phyloP scores from a whole-genome alignment of 2,329 filamentous ascomycete genomes.

The Aaosphaeria arxii region DNA sequence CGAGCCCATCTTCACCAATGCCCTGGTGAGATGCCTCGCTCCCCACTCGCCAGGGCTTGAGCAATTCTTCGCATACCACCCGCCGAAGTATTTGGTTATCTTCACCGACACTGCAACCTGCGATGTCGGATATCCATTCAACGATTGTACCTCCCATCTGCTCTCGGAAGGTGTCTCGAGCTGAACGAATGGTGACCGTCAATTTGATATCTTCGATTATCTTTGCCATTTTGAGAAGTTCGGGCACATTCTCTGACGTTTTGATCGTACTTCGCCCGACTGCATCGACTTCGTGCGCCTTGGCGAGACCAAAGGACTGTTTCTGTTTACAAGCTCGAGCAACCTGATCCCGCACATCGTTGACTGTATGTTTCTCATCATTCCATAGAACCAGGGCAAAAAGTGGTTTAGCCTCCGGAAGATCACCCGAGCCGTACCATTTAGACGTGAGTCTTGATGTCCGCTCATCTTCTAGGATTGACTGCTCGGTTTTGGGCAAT shows the following conservation, averaged over 20 bases:
- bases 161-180: slow-evolving; percentile 92
- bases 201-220: slow-evolving; percentile 94
- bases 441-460: slow-evolving; percentile 72
- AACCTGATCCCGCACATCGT: slow-evolving; percentile 86
- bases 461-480: slow-evolving; percentile 77
- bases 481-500: slow-evolving; percentile 76
- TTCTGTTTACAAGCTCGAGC: slow-evolving; percentile 80
- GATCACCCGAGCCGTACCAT: slow-evolving; percentile 65
- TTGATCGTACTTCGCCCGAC: slow-evolving; percentile 83
- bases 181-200: slow-evolving; percentile 89
- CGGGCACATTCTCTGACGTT: slow-evolving; percentile 68
- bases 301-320: slow-evolving; percentile 64
- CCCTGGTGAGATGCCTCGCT: slow-evolving; percentile 77
- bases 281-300: slow-evolving; percentile 85
- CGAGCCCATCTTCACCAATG: slow-evolving; percentile 74
- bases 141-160: slow-evolving; percentile 99
- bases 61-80: slow-evolving; percentile 85
- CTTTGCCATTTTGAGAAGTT: slow-evolving; percentile 73
- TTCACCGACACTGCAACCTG: slow-evolving; percentile 78
- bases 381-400: slow-evolving; percentile 93
- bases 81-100: slow-evolving; percentile 77
- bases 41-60: slow-evolving; percentile 82
- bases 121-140: slow-evolving; percentile 92
- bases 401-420: slow-evolving; percentile 63
- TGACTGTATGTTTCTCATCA: slow-evolving; percentile 95